Conservation (phyloP, 805 yeast species). For the Barnettozyma populi region DNA sequence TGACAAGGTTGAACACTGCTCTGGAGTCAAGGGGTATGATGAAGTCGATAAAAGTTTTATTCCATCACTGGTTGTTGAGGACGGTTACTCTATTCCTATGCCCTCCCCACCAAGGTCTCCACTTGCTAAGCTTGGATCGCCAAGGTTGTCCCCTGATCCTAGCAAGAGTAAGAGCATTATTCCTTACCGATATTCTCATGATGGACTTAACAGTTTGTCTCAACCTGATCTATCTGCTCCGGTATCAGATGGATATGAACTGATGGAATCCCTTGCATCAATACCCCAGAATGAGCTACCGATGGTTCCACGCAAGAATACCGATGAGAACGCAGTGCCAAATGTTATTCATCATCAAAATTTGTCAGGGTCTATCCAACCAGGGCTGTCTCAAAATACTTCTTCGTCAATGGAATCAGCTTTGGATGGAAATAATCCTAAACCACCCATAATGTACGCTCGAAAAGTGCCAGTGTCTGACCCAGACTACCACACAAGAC, state of each 20-base stretch:
- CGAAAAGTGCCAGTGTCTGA: background rate
- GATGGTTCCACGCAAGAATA: background rate
- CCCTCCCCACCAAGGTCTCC: slow-evolving; percentile 19
- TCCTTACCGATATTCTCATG: background rate
- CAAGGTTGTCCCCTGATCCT: background rate
- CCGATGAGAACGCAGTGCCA: background rate
- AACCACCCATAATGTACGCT: background rate
- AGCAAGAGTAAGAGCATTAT: background rate
- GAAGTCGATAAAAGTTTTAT: slow-evolving; percentile 12
- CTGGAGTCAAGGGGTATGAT: background rate
- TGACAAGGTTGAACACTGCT: background rate
- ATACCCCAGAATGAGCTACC: background rate
- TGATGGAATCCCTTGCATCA: background rate
- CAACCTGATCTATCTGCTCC: background rate
- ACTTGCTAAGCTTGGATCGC: slow-evolving; percentile 3
- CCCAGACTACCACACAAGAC: background rate
- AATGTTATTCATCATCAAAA: background rate
- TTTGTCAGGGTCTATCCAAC: background rate
- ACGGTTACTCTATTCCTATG: slow-evolving; percentile 14
- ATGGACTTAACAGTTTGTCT: background rate
- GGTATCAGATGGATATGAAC: background rate
- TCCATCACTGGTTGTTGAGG: slow-evolving; percentile 11
- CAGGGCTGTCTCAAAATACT: background rate
- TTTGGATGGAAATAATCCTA: too few species aligned
- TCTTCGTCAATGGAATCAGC: background rate